A percentile compares a stretch with the other conserved stretches of the same genome.
Evolutionary conservation across 179 eudicot genomes (phyloP).

Genomic region (Actinidia chinensis): DNA sequence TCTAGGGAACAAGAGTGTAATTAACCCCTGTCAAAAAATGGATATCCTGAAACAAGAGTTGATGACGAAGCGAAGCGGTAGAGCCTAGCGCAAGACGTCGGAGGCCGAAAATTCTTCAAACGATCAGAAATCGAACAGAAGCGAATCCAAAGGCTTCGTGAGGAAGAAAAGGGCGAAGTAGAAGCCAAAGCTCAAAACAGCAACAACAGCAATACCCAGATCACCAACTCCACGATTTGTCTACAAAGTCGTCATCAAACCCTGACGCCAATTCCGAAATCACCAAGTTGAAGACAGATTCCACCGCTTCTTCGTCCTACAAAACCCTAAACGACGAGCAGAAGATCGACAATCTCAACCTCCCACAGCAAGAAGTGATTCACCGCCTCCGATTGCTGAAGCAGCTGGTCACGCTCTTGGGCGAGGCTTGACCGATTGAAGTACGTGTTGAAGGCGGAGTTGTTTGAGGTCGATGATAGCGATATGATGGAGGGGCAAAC

Average conservation of each 20-base stretch:
- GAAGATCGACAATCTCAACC: slow-evolving; percentile 66
- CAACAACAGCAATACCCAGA: slow-evolving; percentile 21
- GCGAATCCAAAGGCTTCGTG: slow-evolving; percentile 66
- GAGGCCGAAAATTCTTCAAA: slow-evolving; percentile 69
- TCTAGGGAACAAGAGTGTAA: too few relatives aligned
- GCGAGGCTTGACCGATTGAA: slow-evolving; percentile 83
- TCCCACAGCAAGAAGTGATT: slow-evolving; percentile 73
- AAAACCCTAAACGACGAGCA: slow-evolving; percentile 65
- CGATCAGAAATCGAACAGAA: slow-evolving; percentile 90
- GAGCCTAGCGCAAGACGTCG: slow-evolving; percentile 54
- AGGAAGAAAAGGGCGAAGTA: slow-evolving; percentile 74
- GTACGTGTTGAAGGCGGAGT: slow-evolving; percentile 70
- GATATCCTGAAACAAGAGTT: slow-evolving; percentile 75
- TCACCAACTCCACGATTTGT: slow-evolving; percentile 23
- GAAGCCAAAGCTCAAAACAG: slow-evolving; percentile 58
- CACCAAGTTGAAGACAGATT: slow-evolving; percentile 40
- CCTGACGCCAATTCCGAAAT: slow-evolving; percentile 21
- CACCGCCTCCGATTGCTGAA: slow-evolving; percentile 78
- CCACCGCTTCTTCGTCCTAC: slow-evolving; percentile 34
- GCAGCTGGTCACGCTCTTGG: slow-evolving; percentile 86
- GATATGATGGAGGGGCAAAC: slow-evolving; percentile 98
- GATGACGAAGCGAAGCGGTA: slow-evolving; percentile 54
- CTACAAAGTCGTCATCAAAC: slow-evolving; percentile 33
- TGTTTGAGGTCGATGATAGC: slow-evolving; percentile 79
- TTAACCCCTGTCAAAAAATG: too few relatives aligned